Conservation (phyloP, 2,329 filamentous ascomycete genomes). For the Pyrenophora graminea region DNA sequence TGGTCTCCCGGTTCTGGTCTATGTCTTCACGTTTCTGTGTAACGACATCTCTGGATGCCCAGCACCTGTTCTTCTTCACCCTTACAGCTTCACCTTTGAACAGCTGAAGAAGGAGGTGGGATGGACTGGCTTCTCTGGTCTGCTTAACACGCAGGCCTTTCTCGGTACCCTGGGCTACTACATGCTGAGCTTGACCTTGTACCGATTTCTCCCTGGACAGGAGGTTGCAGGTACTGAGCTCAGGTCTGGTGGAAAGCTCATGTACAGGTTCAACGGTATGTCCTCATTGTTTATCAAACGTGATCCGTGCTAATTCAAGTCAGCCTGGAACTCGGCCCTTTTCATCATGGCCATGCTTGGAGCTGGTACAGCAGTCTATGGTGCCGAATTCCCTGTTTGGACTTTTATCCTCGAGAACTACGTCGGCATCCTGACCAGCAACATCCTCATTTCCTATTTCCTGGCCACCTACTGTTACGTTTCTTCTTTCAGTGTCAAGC, state of each 20-base stretch:
- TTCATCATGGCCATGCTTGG: conserved; percentile 72
- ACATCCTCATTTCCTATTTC: conserved; percentile 73
- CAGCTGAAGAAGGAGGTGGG: conserved; percentile 78
- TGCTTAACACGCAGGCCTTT: conserved; percentile 71
- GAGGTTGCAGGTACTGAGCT: conserved; percentile 73
- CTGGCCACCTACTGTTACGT: conserved; percentile 81
- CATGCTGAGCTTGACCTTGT: conserved; percentile 72
- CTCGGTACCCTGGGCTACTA: conserved; percentile 79
- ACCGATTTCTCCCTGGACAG: conserved; percentile 75
- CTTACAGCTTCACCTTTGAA: conserved; percentile 70
- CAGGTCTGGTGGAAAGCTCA: conserved; percentile 71
- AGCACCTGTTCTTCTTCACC: conserved; percentile 76
- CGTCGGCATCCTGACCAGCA: conserved; percentile 80
- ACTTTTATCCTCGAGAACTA: conserved; percentile 92
- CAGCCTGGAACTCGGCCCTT: conserved; percentile 76
- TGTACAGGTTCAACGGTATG: conserved; percentile 72
- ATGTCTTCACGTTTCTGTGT: conserved; percentile 80
- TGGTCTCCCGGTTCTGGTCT: conserved; percentile 77
- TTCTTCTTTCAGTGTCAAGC: conserved; percentile 78
- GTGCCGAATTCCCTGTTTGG: conserved; percentile 85
- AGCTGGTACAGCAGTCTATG: conserved; percentile 75
- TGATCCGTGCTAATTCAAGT: conserved; percentile 17
- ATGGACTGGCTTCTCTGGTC: conserved; percentile 76
- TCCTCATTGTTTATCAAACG: conserved; percentile 12
- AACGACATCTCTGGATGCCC: conserved; percentile 94